These are phyloP conservation scores for Euptelea pleiosperma DNA, from an alignment of 164 flowering plant genomes.

Conservation along the genomic window DNA sequence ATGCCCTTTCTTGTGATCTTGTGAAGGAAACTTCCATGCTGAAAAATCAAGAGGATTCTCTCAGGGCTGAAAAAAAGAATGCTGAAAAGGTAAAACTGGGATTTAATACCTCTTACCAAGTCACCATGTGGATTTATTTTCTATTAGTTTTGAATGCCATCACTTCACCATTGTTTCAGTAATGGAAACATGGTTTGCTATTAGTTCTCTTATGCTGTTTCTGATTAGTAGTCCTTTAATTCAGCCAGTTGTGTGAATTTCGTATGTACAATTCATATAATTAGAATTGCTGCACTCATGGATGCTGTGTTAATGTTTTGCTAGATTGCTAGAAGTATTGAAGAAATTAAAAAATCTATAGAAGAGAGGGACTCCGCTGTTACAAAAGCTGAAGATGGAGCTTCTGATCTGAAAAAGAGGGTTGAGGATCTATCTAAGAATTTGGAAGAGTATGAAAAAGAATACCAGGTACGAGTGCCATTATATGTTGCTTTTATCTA, in stretches of 20 bases:
- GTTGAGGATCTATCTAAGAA: constrained; percentile 57
- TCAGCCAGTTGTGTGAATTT: too few relatives aligned
- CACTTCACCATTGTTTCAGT: too few relatives aligned
- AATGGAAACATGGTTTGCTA: not conserved
- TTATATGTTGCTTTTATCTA: constrained; percentile 8
- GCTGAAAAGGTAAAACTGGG: constrained; percentile 63
- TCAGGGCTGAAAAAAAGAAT: constrained; percentile 56
- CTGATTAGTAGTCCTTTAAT: too few relatives aligned
- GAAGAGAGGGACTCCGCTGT: constrained; percentile 68
- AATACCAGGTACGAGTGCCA: constrained; percentile 60
- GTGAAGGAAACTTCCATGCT: constrained; percentile 67
- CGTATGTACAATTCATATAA: not conserved
- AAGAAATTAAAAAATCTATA: constrained; percentile 64
- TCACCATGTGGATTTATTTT: not conserved
- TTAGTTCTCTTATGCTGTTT: not conserved
- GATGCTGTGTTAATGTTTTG: constrained; percentile 9
- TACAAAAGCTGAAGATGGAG: constrained; percentile 80
- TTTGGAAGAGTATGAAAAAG: constrained; percentile 78
- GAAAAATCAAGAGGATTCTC: constrained; percentile 72
- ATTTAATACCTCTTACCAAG: too few relatives aligned
- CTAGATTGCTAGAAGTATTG: constrained; percentile 61
- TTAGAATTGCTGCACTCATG: too few relatives aligned
- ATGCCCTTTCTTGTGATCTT: constrained; percentile 70
- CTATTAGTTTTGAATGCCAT: not conserved
- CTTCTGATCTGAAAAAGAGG: constrained; percentile 69